Evolutionary conservation across 2,329 filamentous ascomycete genomes (phyloP).

Genomic region (Domatiomyces globalis): DNA sequence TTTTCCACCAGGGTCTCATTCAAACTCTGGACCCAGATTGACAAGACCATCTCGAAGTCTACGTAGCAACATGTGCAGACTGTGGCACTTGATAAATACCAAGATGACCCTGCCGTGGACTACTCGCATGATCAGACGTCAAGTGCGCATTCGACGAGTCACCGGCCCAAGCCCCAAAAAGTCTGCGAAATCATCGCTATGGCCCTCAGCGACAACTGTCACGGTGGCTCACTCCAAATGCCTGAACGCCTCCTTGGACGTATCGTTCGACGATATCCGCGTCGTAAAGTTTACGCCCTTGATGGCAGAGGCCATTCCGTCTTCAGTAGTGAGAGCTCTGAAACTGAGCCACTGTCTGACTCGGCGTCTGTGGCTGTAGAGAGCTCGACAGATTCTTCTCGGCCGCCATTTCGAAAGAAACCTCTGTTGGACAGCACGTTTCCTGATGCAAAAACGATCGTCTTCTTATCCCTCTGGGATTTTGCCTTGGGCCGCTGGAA

Average conservation of each 20-base stretch:
- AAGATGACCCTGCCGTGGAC: neutral
- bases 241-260: conserved; percentile 28
- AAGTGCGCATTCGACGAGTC: conserved; percentile 2
- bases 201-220: neutral
- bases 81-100: neutral
- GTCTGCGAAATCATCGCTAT: conserved; percentile 3
- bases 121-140: conserved; percentile 8
- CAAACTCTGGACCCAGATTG: neutral
- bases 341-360: conserved; percentile 10
- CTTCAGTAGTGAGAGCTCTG: conserved; percentile 57
- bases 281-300: conserved; percentile 53
- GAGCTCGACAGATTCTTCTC: conserved; percentile 18
- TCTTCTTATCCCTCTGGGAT: conserved; percentile 41
- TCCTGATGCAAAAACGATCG: conserved; percentile 13
- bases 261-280: conserved; percentile 33
- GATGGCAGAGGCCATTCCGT: conserved; percentile 63
- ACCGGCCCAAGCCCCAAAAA: conserved; percentile 20
- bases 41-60: neutral
- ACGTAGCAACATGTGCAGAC: neutral
- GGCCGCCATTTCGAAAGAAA: conserved; percentile 5
- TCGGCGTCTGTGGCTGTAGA: conserved; percentile 6
- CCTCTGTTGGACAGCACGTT: conserved; percentile 9
- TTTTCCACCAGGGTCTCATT: neutral
- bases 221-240: conserved; percentile 17
- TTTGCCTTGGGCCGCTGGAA: conserved; percentile 34